These are phyloP conservation scores for Cercospora sesami DNA, from an alignment of 2,329 filamentous ascomycete genomes.

Conservation along the genomic window DNA sequence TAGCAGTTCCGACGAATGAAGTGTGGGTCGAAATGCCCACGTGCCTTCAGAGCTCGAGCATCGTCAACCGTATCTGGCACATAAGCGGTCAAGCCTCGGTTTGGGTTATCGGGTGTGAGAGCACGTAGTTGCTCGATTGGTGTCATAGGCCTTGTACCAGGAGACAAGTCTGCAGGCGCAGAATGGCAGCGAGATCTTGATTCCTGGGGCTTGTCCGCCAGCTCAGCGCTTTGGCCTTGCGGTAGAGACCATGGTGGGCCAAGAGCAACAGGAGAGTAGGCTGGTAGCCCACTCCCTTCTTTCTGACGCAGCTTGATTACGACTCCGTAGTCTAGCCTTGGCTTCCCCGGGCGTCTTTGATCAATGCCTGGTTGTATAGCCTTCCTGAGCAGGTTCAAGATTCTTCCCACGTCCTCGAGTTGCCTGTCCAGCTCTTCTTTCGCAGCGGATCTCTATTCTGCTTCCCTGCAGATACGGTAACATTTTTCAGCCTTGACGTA, in stretches of 20 bases:
- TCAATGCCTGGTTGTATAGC: conserved; percentile 4
- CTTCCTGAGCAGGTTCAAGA: background rate
- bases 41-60: conserved; percentile 7
- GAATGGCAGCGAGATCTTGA: background rate
- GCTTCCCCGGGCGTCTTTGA: conserved; percentile 2
- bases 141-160: background rate
- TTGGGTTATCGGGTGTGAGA: conserved; percentile 8
- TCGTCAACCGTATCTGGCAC: conserved; percentile 3
- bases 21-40: background rate
- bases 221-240: background rate
- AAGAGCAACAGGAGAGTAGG: background rate
- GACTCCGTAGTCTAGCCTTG: background rate
- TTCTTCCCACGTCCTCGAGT: background rate
- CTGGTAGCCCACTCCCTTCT: background rate
- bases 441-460: background rate
- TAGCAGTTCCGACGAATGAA: background rate
- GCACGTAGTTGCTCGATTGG: background rate
- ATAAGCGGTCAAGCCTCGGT: conserved; percentile 10
- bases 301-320: background rate
- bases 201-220: background rate
- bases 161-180: background rate
- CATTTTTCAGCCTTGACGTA: background rate
- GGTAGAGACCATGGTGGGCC: background rate
- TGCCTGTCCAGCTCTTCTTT: conserved; percentile 1
- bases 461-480: background rate